phyloP scores from a whole-genome alignment of 225 moss, liverwort and hornwort genomes.

The Neckera pumila region DNA sequence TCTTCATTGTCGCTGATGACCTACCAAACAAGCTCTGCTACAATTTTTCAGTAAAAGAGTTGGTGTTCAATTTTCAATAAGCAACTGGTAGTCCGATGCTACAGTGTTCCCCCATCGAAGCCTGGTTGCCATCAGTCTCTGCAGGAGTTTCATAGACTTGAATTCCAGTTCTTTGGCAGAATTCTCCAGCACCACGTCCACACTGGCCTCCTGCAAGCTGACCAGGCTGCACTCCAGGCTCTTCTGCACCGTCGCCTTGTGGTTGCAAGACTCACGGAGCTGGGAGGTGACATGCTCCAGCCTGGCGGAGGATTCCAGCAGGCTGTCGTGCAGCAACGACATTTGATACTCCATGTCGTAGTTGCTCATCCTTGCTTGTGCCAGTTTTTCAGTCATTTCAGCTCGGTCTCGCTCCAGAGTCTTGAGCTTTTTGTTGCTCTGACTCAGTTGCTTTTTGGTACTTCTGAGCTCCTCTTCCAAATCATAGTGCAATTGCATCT shows the following conservation, averaged over 20 bases:
- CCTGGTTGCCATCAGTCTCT: constrained; percentile 25
- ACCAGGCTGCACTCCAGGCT: constrained; percentile 17
- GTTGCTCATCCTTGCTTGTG: constrained; percentile 3
- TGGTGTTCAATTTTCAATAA: constrained; percentile 3
- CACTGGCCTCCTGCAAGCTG: constrained; percentile 10
- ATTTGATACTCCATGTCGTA: constrained; percentile 27
- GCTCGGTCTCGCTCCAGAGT: constrained; percentile 12
- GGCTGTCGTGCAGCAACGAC: constrained; percentile 11
- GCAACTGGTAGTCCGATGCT: constrained; percentile 7
- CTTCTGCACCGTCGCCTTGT: constrained; percentile 11
- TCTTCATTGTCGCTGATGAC: neutral
- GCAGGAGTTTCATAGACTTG: constrained; percentile 34
- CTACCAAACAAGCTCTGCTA: neutral
- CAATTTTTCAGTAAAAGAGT: neutral
- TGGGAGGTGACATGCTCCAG: constrained; percentile 25
- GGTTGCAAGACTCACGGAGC: constrained; percentile 19
- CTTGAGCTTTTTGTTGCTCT: constrained; percentile 23
- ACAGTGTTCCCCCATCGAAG: constrained; percentile 13
- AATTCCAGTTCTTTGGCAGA: constrained; percentile 25
- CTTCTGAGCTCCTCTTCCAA: constrained; percentile 20
- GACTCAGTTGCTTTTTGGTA: constrained; percentile 10
- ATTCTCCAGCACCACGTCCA: constrained; percentile 19
- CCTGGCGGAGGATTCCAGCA: constrained; percentile 11
- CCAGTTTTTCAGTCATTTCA: constrained; percentile 3
- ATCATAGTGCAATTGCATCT: constrained; percentile 12